These are phyloP conservation scores for Ceratocystis smalleyi DNA, from an alignment of 2,329 filamentous ascomycete species.

Conservation along the genomic window DNA sequence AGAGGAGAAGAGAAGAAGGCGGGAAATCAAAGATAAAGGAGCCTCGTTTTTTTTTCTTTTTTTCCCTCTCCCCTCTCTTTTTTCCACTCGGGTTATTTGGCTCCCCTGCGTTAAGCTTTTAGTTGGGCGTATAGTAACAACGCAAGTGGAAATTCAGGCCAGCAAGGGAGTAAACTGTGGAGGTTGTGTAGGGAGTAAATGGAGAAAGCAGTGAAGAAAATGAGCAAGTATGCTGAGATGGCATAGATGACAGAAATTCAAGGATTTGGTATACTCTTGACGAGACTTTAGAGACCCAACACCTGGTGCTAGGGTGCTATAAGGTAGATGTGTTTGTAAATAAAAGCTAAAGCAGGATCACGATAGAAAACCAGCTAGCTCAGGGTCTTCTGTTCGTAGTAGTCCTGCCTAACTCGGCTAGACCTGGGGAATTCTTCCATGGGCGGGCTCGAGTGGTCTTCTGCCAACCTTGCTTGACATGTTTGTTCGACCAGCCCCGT, in stretches of 20 bases:
- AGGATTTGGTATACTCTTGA: too few relatives aligned
- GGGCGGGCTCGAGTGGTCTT: not conserved
- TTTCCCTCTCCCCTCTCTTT: not conserved
- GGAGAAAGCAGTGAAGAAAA: not conserved
- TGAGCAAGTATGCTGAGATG: too few relatives aligned
- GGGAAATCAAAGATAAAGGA: slow-evolving; percentile 5
- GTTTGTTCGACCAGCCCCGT: not conserved
- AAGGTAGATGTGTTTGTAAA: too few relatives aligned
- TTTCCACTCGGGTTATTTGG: not conserved
- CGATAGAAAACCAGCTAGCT: too few relatives aligned
- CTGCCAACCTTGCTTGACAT: slow-evolving; percentile 4
- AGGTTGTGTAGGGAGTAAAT: not conserved
- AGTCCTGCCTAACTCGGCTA: not conserved
- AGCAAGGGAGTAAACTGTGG: not conserved
- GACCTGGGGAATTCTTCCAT: not conserved
- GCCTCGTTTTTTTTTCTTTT: not conserved
- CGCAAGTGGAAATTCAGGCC: slow-evolving; percentile 5
- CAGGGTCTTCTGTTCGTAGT: too few relatives aligned
- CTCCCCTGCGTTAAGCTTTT: slow-evolving; percentile 5
- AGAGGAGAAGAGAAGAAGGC: slow-evolving; percentile 13
- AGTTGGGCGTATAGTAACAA: slow-evolving; percentile 3
- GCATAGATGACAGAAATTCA: too few relatives aligned
- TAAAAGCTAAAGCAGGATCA: too few relatives aligned
- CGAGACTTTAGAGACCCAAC: too few relatives aligned
- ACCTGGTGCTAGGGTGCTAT: too few relatives aligned